Base-by-base conservation (phyloP, 768 basidiomycete genomes). In the Lentinula edodes region DNA sequence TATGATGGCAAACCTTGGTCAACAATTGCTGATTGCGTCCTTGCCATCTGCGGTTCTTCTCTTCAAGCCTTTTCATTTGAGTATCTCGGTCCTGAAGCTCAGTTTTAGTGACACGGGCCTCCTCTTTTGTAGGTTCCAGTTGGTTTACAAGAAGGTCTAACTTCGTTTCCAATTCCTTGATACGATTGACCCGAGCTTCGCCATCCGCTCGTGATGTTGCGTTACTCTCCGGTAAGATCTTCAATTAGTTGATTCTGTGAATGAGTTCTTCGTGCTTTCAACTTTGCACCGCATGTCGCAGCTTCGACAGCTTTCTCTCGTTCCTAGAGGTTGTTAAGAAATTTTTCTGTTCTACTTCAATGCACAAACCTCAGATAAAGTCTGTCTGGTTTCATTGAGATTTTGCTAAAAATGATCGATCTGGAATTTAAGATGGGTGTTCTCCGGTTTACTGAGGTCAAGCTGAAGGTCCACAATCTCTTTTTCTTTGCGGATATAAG, bases 381-480 rank as follows among this genome's bases (percentile, higher is more conserved):
- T 83, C 23, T 79, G 72, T 35, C 91, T 78, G 2, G 85, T 83
- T 61, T 93, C 91, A 58, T 91, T 83, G 67, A 95, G 73, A 46
- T 74, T 84, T 64, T 86, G 85, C 13, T 80, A 79, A 43, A 93
- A 70, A 66, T 90, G 86, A 6, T 93, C 91, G 32, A 90, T 81
- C 68, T 94, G 89, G 18, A 82, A 74, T 71, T 89, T 90, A 55
- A 92, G 71, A 4, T 91, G 83, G 8, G 83, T 74, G 65, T 82
- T 90, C 75, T 95, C 92, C 62, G 89, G 80, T 66, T 82, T 80
- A 78, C 87, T 82, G 52, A 95, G 83, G 67, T 94, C 90, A 28
- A 93, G 79, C 64, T 94, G 91, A 36, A 94, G 81, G 65, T 95
- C 93, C 50, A 91, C 88, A 57, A 95, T 93, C 70, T 95, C 92